phyloP scores from a whole-genome alignment of 306 rosid genomes.

The Lupinus albus region DNA sequence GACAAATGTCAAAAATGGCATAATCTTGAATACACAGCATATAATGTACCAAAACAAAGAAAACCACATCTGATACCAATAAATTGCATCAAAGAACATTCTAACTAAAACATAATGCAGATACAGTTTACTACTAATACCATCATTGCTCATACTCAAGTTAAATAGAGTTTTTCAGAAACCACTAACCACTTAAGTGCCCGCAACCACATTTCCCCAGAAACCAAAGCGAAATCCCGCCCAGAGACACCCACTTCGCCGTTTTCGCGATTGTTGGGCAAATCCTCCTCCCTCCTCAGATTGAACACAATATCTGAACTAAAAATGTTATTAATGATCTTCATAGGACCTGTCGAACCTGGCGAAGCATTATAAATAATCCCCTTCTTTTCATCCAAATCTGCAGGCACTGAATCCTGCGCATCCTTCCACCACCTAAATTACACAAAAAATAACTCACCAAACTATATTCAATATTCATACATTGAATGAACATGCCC shows the following conservation, averaged over 20 bases:
- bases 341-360: conserved; percentile 82
- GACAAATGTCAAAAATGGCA: conserved; percentile 1
- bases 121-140: background rate
- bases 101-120: background rate
- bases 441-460: conserved; percentile 18
- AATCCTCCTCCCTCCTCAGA: conserved; percentile 78
- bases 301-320: conserved; percentile 78
- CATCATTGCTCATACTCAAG: conserved; percentile 21
- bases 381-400: conserved; percentile 61
- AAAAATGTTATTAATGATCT: conserved; percentile 86
- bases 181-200: conserved; percentile 91
- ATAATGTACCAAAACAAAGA: conserved; percentile 20
- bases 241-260: conserved; percentile 88
- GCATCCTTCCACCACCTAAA: conserved; percentile 99
- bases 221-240: conserved; percentile 91
- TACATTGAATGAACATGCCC: conserved; percentile 22
- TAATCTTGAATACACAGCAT: conserved; percentile 1
- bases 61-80: conserved; percentile 12
- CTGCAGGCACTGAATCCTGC: conserved; percentile 66
- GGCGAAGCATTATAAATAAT: conserved; percentile 61
- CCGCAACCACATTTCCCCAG: conserved; percentile 94
- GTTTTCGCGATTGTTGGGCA: conserved; percentile 51
- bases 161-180: background rate
- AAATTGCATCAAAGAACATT: background rate
- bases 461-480: background rate